Base-by-base conservation (phyloP, 108 stramenopile genomes). In the Chaetoceros muelleri region DNA sequence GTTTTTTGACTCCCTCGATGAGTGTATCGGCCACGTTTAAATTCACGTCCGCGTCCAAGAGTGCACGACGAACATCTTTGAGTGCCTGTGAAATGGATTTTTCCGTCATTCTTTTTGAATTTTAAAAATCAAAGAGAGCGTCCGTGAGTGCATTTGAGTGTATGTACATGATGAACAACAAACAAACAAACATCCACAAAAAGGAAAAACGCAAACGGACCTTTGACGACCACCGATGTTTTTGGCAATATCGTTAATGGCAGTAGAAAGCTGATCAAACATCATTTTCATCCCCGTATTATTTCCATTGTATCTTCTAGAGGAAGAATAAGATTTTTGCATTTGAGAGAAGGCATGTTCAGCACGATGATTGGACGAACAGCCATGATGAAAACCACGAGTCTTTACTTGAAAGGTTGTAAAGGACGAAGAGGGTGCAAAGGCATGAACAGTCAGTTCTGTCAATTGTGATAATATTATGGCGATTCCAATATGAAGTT, bases 21-120 rank as follows among this genome's bases (percentile, higher is more conserved):
- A 97, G 62, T 1, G 76, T 61, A 69, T 95, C 90, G 48, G 94
- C 91, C 1, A 97, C 95, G 44, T 81, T 75, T 25, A 90, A 58
- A 58, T 90, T 90, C 30, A 94, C 90, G 71, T 96, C 92, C 24
- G 95, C 88, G 60, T 90, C 90, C 31, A 94, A 67, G 3, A 96
- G 71, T 29, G 91, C 87, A 25, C 87, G 77, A 24, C 94, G 82
- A 30, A 96, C 90, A 40, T 90, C 84, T 56, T 78, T 80, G 27
- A 92, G 71, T 0, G 89, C 88, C 1, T 81, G 76, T 31, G 81
- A 65, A 49, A 88, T 86, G 70, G 76, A 71, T 10, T 69, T 65
- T 60, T 93, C 90, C n/a, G 90, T 84, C 63, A 88, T 86, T 48
- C 75, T 71, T 30, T 17, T 44, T 44, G 44, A 13, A 17, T 17